Conservation (phyloP, 1,284 basidiomycete genomes). For the Veloporphyrellus conicus region DNA sequence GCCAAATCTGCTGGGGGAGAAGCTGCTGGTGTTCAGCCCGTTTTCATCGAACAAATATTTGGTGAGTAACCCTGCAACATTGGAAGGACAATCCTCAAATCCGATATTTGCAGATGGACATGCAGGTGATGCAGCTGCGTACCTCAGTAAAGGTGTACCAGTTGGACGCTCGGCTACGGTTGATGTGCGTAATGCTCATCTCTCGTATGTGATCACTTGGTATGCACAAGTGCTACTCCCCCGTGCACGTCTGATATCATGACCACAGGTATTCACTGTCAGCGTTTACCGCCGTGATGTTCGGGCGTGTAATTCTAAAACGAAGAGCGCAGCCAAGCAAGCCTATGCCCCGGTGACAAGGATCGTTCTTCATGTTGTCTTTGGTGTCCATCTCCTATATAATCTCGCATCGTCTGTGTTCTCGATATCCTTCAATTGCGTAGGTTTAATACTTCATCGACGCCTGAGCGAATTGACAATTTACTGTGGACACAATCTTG, state of each 20-base stretch:
- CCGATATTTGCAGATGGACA: slow-evolving; percentile 62
- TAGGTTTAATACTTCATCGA: slow-evolving; percentile 1
- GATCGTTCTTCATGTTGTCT: background rate
- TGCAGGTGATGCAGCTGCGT: slow-evolving; percentile 61
- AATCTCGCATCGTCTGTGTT: slow-evolving; percentile 5
- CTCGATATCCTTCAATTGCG: background rate
- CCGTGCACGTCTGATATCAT: slow-evolving; percentile 2
- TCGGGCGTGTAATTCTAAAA: slow-evolving; percentile 30
- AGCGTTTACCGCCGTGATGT: slow-evolving; percentile 50
- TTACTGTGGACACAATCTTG: background rate
- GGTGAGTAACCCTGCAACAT: slow-evolving; percentile 44
- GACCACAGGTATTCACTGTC: slow-evolving; percentile 65
- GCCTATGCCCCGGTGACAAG: slow-evolving; percentile 28
- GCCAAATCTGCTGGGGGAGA: slow-evolving; percentile 75
- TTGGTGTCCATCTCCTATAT: background rate
- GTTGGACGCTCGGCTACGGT: slow-evolving; percentile 82
- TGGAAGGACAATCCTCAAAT: slow-evolving; percentile 8
- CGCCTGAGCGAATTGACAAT: background rate
- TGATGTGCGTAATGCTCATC: slow-evolving; percentile 91
- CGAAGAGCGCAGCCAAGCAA: slow-evolving; percentile 26
- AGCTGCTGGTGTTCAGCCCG: slow-evolving; percentile 68
- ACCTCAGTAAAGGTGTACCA: slow-evolving; percentile 73
- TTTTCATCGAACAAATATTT: slow-evolving; percentile 83
- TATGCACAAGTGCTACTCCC: slow-evolving; percentile 34
- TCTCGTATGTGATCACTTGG: slow-evolving; percentile 96